These are phyloP conservation scores for Cystobasidiopsis lactophilus DNA, from an alignment of 768 basidiomycete species.

Conservation along the genomic window DNA sequence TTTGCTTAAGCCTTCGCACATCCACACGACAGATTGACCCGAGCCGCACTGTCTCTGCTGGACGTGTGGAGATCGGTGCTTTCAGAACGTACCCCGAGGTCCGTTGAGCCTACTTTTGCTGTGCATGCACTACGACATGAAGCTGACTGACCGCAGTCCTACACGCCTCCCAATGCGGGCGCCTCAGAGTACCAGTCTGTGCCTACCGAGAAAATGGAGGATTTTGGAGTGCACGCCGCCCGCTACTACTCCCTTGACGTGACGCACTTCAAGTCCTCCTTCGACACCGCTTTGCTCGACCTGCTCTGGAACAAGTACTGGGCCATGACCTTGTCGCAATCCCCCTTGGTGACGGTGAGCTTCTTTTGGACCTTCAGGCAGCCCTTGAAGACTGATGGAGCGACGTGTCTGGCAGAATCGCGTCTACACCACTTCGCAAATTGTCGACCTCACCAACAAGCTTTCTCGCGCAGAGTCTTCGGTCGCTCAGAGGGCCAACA, in stretches of 20 bases:
- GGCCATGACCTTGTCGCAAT: slow-evolving; percentile 89
- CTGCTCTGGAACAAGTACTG: slow-evolving; percentile 98
- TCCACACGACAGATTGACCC: slow-evolving; percentile 69
- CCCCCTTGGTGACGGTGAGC: slow-evolving; percentile 65
- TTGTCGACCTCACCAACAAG: slow-evolving; percentile 75
- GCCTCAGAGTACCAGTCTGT: slow-evolving; percentile 86
- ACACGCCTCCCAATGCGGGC: slow-evolving; percentile 47
- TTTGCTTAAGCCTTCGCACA: too few relatives aligned
- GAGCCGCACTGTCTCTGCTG: slow-evolving; percentile 92
- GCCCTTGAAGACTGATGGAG: background rate
- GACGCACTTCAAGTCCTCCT: slow-evolving; percentile 74
- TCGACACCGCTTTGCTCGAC: slow-evolving; percentile 70
- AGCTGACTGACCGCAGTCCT: slow-evolving; percentile 22
- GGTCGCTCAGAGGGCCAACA: slow-evolving; percentile 13
- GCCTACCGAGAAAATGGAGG: slow-evolving; percentile 89
- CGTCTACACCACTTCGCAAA: slow-evolving; percentile 76
- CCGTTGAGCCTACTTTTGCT: slow-evolving; percentile 3
- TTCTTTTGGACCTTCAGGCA: background rate
- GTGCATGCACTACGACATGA: background rate
- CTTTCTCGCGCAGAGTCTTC: slow-evolving; percentile 26
- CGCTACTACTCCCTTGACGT: slow-evolving; percentile 89
- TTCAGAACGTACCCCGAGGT: slow-evolving; percentile 87
- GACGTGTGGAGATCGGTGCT: slow-evolving; percentile 95
- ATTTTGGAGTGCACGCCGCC: slow-evolving; percentile 94
- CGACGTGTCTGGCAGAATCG: slow-evolving; percentile 45